Conservation (phyloP, 2,329 filamentous ascomycete species). For the Sarocladium kiliense region DNA sequence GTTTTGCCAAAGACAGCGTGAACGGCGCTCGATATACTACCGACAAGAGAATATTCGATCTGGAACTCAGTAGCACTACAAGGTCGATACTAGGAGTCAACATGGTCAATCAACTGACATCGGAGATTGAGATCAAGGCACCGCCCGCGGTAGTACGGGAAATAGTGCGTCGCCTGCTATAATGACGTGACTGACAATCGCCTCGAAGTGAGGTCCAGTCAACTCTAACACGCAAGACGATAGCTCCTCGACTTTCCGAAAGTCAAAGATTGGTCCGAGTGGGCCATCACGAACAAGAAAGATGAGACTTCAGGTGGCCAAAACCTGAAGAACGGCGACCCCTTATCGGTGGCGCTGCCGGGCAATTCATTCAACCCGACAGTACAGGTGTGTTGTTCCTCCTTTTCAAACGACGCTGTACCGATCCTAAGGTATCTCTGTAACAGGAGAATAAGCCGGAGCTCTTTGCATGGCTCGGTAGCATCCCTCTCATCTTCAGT, state of each 20-base stretch:
- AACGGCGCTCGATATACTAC: no score
- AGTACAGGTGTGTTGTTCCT: not conserved
- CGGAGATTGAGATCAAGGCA: slow-evolving; percentile 9
- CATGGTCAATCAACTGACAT: not conserved
- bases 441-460: slow-evolving; percentile 3
- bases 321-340: not conserved
- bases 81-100: no score
- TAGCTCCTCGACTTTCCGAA: slow-evolving; percentile 10
- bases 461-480: slow-evolving; percentile 16
- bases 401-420: no score
- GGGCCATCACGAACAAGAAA: not conserved
- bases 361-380: slow-evolving; percentile 9
- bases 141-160: slow-evolving; percentile 10
- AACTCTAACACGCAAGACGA: not conserved
- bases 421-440: no score
- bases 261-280: slow-evolving; percentile 3
- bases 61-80: no score
- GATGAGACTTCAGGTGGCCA: not conserved
- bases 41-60: no score
- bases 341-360: not conserved
- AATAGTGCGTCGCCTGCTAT: slow-evolving; percentile 2
- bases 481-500: slow-evolving; percentile 14
- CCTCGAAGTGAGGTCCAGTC: no score
- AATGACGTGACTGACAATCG: not conserved
- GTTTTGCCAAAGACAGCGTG: no score